These are phyloP conservation scores for Auricularia sp. DNA, from an alignment of 768 basidiomycete species.

Conservation along the genomic window DNA sequence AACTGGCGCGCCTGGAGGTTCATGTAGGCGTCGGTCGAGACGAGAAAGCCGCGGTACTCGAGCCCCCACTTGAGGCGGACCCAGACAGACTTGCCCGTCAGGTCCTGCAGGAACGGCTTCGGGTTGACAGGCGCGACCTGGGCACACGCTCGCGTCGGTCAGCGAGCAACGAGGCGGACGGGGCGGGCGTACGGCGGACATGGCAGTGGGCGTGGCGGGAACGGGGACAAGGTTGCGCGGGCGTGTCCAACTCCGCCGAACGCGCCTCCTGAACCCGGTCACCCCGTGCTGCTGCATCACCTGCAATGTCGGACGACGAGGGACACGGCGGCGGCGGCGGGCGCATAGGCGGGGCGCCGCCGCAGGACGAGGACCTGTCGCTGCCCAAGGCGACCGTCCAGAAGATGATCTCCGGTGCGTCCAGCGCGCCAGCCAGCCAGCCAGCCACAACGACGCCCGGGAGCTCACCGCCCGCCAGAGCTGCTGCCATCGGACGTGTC, in stretches of 20 bases:
- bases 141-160: constrained; percentile 10
- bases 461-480: constrained; percentile 38
- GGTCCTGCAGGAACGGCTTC: constrained; percentile 96
- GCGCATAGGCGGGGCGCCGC: constrained; percentile 46
- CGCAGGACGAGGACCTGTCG: constrained; percentile 85
- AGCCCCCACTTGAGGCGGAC: constrained; percentile 98
- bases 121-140: constrained; percentile 93
- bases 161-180: constrained; percentile 7
- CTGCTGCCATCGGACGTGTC: constrained; percentile 77
- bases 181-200: constrained; percentile 47
- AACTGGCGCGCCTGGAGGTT: constrained; percentile 71
- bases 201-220: constrained; percentile 37
- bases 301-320: constrained; percentile 81
- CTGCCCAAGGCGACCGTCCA: constrained; percentile 95
- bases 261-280: background rate
- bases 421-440: background rate
- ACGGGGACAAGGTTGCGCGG: constrained; percentile 26
- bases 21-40: constrained; percentile 99
- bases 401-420: constrained; percentile 86
- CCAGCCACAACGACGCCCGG: background rate
- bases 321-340: constrained; percentile 24
- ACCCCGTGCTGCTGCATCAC: too few relatives aligned
- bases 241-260: constrained; percentile 2
- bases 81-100: constrained; percentile 93
- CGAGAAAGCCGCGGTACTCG: constrained; percentile 98